Evolutionary conservation across 129 eudicot species (phyloP), one percentile per base, ranked within the genome.

Genomic region (Scalesia atractyloides): DNA sequence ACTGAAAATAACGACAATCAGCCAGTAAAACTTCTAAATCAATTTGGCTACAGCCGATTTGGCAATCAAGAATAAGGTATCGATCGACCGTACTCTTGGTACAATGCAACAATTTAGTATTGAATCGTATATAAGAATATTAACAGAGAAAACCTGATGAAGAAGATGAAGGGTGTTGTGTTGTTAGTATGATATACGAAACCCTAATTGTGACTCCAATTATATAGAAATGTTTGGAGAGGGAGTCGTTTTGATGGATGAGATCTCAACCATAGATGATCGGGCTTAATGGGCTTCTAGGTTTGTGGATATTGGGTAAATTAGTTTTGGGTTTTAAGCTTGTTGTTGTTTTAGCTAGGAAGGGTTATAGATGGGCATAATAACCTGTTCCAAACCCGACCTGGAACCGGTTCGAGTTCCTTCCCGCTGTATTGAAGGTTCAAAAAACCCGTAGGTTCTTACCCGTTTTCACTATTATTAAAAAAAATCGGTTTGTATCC

Each of bases 11-110:
- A 77, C 82, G 72, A 77, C 76, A 62, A 70, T 72, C 76, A 76
- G 82, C 82, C 82, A 70, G 82, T 77, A 77, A 77, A 77, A 77
- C 82, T 24, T 77, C 82, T 2, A 1, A 19, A 2, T 77, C 16
- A 0, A 39, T 77, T 15, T 77, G 62, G 82, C 82, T 77, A 70
- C 82, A 77, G 76, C 76, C 82, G 5, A 1, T 49, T 39, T 69
- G 81, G 81, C 81, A 77, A 77, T 69, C 76, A 77, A 77, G 51
- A 50, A 36, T 0, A 61, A 69, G 70, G 46, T 62, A 69, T 70
- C 11, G 34, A 62, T 36, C 12, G 9, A 77, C 71, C 66, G 69
- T 33, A 7, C 69, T 37, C 57, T 49, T 77, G 81, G 81, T 77
- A 77, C 81, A 77, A 77, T 77, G 76, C 36, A 77, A 71, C 81